Percentiles rank a stretch among this genome's conserved stretches.
phyloP scores from a whole-genome alignment of 768 basidiomycete species.

The Amanita molliuscula region DNA sequence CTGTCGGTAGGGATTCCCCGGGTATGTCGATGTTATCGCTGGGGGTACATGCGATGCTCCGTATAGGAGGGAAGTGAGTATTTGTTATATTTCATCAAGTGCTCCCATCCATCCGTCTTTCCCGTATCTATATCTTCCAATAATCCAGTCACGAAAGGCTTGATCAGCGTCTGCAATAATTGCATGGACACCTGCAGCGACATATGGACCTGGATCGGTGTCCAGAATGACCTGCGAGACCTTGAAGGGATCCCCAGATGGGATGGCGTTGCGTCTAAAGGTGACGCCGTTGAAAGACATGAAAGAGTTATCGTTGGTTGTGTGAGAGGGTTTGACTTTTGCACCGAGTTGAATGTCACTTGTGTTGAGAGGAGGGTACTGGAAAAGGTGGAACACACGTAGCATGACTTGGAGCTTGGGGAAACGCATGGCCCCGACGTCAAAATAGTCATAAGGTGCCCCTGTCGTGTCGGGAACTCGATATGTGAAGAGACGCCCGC shows the following conservation, averaged over 20 bases:
- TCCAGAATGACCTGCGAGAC: neutral
- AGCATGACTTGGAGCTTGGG: slow-evolving; percentile 19
- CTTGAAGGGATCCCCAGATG: neutral
- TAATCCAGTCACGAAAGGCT: neutral
- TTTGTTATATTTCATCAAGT: slow-evolving; percentile 14
- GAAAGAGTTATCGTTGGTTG: neutral
- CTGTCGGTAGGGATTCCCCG: slow-evolving; percentile 5
- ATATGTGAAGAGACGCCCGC: slow-evolving; percentile 20
- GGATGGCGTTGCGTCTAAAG: neutral
- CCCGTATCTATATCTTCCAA: neutral
- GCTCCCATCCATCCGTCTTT: slow-evolving; percentile 14
- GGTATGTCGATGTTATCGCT: slow-evolving; percentile 4
- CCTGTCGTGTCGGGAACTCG: slow-evolving; percentile 10
- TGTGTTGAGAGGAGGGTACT: neutral
- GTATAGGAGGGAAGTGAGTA: slow-evolving; percentile 15
- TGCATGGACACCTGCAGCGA: neutral
- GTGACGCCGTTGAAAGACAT: neutral
- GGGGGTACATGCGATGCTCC: neutral
- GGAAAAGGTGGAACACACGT: slow-evolving; percentile 18
- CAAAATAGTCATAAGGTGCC: slow-evolving; percentile 6
- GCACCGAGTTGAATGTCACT: slow-evolving; percentile 2
- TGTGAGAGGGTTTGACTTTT: neutral
- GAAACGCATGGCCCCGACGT: slow-evolving; percentile 27
- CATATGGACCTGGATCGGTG: neutral
- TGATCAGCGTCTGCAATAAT: neutral